Evolutionary conservation across 495 filamentous ascomycete species (phyloP), one percentile per base, ranked within the genome.

Genomic region (Hypomontagnella submonticulosa): DNA sequence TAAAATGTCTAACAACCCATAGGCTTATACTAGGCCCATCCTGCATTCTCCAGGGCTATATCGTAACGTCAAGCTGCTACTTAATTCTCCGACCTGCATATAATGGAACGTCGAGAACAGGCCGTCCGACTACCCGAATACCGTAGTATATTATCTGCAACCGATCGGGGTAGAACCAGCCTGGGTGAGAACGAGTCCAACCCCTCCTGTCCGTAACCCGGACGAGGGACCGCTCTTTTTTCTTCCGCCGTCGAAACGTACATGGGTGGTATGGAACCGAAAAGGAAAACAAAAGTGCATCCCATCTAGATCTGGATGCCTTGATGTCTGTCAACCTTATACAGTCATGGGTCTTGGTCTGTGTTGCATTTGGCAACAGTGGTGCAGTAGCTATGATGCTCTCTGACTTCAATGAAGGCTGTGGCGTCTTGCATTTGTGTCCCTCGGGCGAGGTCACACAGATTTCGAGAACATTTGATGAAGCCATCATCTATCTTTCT

Each of bases 201-300:
- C 54, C 60, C 54, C 55, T 60, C 56, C 57, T 56, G 43, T 57
- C 66, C 61, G 66, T 58, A 69, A 69, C 61, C 41, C 36, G 18
- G 41, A 20, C 30, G 15, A 46, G 61, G 52, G 43, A 67, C 66
- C 66, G 59, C 55, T 60, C 36, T 51, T 69, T 61, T 58, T 36
- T 62, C 20, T 59, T 58, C 60, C 41, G 36, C 56, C 44, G 46
- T 73, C 63, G 71, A 71, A 71, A 73, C 68, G 49, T 49, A 56
- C 66, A 71, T 66, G 68, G 61, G 59, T 65, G 42, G 10, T 47
- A 61, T 68, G 53, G 57, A 66, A 63, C 67, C 38, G 56, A 69
- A 69, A 52, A 55, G 33, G 47, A 63, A 59, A 61, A 70, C 58
- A 71, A 69, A 66, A 57, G 61, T 64, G 55, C 55, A 69, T 46